Evolutionary conservation across 352 stramenopile genomes (phyloP), one percentile per base, ranked within the genome.

Genomic region (Halophytophthora polymorphica): DNA sequence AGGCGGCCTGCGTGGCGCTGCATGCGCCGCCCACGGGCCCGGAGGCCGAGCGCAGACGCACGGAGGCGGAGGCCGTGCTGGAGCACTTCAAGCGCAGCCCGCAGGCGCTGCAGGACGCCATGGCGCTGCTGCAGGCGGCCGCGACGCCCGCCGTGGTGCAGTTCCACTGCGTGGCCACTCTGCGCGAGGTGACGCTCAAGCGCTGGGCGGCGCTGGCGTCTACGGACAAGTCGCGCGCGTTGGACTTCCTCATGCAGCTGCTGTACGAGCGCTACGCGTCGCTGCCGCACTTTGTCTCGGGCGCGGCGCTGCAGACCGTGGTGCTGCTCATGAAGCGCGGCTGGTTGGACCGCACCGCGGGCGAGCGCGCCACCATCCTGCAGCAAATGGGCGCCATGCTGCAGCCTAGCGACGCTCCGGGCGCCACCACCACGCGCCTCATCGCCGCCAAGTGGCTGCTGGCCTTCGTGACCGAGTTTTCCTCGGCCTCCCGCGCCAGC

Each of bases 391-490:
- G 81, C 3, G 25, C 23, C 2, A 86, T 91, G 76, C 58, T 91
- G 58, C 48, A 65, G 23, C 36, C 46, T 4, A 42, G 49, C 18
- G 58, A 62, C 25, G 23, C 37, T 1, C 25, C 47, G 1, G 17
- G 28, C 4, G 43, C 36, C 4, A 68, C 79, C 39, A 59, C 61
- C 8, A 73, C 77, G 19, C 77, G 79, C 1, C 45, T 94, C 25
- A 58, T 92, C 36, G 79, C 79, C 5, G 72, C 79, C 42, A 94
- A 91, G 54, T 90, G 83, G 79, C 65, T 94, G 22, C 71, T 90
- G 18, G 82, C 84, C 14, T 90, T 94, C 33, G 79, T 93, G 45
- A 90, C 80, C 41, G 84, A 94, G 63, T 91, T 94, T 51, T 86
- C 79, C 38, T 90, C 82, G 2, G 77, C 78, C 10, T 94, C 84